Evolutionary conservation across 495 filamentous ascomycete genomes (phyloP), one percentile per base, ranked within the genome.

Genomic region (Talaromyces borbonicus): DNA sequence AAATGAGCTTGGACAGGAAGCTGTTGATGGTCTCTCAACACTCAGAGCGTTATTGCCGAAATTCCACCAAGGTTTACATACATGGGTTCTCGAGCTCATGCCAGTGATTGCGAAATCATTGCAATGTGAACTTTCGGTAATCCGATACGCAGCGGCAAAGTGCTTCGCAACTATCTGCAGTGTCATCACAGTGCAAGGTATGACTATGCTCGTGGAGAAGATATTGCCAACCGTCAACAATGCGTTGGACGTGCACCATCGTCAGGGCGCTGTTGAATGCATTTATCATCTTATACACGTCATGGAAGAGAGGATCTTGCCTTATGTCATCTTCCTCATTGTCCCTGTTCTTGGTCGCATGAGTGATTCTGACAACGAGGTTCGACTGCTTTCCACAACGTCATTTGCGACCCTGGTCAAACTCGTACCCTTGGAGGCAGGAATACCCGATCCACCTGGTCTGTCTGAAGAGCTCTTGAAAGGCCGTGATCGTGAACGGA

Each of bases 321-420:
- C 92, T 7, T 98, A 97, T 61, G 92, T 98, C 46, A 96, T 98
- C 54, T 97, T 98, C 78, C 77, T 98, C 45, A 90, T 98, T 36
- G 90, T 96, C n/a, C 92, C 92, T 2, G 90, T 98, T 3, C 75
- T 98, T 43, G 92, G 92, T 30, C 81, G 92, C n/a, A 98, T 98
- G 92, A 96, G 90, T 59, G 92, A 98, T 60, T 92, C 90, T 0
- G 90, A 98, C 62, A 89, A 90, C 53, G 90, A 97, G 55, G 81
- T 97, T 43, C 80, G 92, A 31, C 77, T 98, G 18, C 83, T 98
- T 46, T 90, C 92, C 2, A 98, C 92, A 0, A 98, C 93, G 1
- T 93, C 89, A 9, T 98, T 98, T 53, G 92, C 92, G 1, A 97
- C 90, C 0, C 72, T 98, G 4, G 93, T 98, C 55, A 97, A 97